phyloP scores from a whole-genome alignment of 2,329 filamentous ascomycete genomes.

The Hymenoscyphus occultus region DNA sequence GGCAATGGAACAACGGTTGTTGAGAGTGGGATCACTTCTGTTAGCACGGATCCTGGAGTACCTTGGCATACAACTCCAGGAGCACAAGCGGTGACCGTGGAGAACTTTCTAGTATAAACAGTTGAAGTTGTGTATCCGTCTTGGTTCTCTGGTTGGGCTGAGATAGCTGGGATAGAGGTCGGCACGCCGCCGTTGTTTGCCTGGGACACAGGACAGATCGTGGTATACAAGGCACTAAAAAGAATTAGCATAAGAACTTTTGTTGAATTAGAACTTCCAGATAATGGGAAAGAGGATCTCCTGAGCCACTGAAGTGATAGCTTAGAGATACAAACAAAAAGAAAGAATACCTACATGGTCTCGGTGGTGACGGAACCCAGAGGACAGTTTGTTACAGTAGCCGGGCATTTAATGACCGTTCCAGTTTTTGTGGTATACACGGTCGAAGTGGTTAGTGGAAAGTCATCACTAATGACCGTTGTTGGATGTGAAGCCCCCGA shows the following conservation, averaged over 20 bases:
- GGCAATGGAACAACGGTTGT: constrained; percentile 5
- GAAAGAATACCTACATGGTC: constrained; percentile 27
- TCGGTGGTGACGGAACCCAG: constrained; percentile 36
- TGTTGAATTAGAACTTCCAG: neutral
- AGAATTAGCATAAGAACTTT: neutral
- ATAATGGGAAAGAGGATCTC: too few relatives aligned
- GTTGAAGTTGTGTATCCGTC: constrained; percentile 40
- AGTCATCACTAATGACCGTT: neutral
- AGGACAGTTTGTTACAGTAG: constrained; percentile 34
- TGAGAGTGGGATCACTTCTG: neutral
- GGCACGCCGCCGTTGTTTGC: neutral
- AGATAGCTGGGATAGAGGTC: constrained; percentile 9
- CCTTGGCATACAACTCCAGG: neutral
- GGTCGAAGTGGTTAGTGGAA: constrained; percentile 35
- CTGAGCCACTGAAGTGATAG: too few relatives aligned
- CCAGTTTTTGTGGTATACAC: constrained; percentile 48
- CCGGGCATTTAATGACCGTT: constrained; percentile 32
- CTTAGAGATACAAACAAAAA: neutral
- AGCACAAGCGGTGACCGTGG: constrained; percentile 16
- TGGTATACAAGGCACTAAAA: constrained; percentile 35
- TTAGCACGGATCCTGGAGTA: neutral
- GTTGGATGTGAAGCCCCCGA: neutral
- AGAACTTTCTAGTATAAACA: constrained; percentile 33
- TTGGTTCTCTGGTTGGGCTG: neutral
- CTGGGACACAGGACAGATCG: constrained; percentile 37